Evolutionary conservation across 768 basidiomycete genomes (phyloP).

Genomic region (Trametes gibbosa): DNA sequence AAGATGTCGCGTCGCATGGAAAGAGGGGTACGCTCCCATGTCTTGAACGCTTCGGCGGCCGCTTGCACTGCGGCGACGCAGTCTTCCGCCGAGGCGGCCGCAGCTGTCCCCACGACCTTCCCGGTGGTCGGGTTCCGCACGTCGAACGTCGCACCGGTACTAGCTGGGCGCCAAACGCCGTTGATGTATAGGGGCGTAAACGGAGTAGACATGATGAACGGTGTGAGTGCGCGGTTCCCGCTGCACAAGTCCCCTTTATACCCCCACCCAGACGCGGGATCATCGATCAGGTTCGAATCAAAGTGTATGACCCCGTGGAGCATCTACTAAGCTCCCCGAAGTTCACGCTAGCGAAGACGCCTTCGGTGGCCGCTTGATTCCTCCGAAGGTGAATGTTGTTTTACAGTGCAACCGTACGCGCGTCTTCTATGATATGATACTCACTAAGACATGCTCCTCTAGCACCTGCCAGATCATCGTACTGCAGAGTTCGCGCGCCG

Average conservation of each 20-base stretch:
- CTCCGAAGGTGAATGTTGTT: too few species aligned
- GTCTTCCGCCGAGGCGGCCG: slow-evolving; percentile 39
- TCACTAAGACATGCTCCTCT: too few species aligned
- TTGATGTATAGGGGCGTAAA: slow-evolving; percentile 40
- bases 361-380: background rate
- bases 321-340: background rate
- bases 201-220: slow-evolving; percentile 7
- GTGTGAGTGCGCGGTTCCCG: background rate
- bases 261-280: background rate
- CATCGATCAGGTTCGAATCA: background rate
- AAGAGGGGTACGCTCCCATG: slow-evolving; percentile 43
- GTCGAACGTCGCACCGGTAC: slow-evolving; percentile 42
- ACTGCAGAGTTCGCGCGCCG: too few species aligned
- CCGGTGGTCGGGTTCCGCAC: slow-evolving; percentile 44
- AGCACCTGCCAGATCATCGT: too few species aligned
- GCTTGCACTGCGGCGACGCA: slow-evolving; percentile 39
- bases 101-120: slow-evolving; percentile 42
- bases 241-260: background rate
- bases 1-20: slow-evolving; percentile 43
- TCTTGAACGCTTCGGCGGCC: slow-evolving; percentile 44
- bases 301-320: background rate
- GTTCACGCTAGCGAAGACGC: background rate
- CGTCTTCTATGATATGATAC: too few species aligned
- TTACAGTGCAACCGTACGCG: too few species aligned
- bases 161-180: slow-evolving; percentile 37